Base-by-base conservation (phyloP, 345 rosid species). In the Moricandia arvensis region DNA sequence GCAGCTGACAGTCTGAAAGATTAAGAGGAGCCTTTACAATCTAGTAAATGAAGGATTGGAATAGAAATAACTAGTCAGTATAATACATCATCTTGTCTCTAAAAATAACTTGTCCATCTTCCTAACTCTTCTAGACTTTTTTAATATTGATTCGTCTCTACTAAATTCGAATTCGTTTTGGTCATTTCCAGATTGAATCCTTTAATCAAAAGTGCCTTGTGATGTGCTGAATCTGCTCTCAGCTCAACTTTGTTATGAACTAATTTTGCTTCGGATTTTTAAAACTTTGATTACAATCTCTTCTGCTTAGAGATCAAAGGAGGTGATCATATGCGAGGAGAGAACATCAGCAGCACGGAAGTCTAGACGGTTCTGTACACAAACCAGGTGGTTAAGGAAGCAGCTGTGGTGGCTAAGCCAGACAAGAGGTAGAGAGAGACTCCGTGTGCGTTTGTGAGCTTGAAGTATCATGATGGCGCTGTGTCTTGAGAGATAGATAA, bases 1-100 rank as follows among this genome's bases (percentile, higher is more conserved):
- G 97, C 97, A 26, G 97, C 90, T n/a, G 84, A 79, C 38, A 86
- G 92, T 59, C 73, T 95, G 33, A 85, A 79, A 68, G 80, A 72
- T 5, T 79, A 82, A 72, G 89, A 85, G 76, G 78, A 84, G 71
- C 84, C 73, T 21, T 73, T 79, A 5, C 70, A 59, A 12, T 71
- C 59, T 60, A 66, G 35, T 63, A 63, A 69, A 49, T 21, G 73
- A 75, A 78, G 72, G 74, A 78, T 58, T 67, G 16, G n/a, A 1
- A 43, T 13, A 5, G 16, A 43, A 43, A 13, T 16, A 45, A 13
- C 17, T 18, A 45, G 17, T 2, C 49, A 41, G 49, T 41, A 5
- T 43, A 43, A 11, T 9, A 43, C 47, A 41, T 16, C 51, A 12
- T 43, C 54, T 47, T 15, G 54, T 43, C 51, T 43, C 51, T 43